A percentile compares a stretch with the other conserved stretches of the same genome.
Evolutionary conservation across 2,329 filamentous ascomycete species (phyloP).

Genomic region (Aspergillus ibericus): DNA sequence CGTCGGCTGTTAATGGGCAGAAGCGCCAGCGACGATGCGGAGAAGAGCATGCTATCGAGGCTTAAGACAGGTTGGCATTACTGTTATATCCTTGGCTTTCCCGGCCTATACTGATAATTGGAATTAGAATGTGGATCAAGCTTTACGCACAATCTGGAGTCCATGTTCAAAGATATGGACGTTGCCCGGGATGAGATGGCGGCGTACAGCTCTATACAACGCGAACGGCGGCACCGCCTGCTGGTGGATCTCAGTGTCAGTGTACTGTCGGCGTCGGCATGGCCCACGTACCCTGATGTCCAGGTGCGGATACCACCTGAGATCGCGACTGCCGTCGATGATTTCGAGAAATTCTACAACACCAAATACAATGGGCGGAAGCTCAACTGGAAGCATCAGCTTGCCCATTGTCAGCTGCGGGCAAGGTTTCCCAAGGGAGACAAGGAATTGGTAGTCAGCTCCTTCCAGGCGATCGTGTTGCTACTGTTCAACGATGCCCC

Average conservation of each 20-base stretch:
- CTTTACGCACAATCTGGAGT: slow-evolving; percentile 96
- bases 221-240: slow-evolving; percentile 58
- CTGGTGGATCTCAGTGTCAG: slow-evolving; percentile 77
- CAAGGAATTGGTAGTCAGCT: slow-evolving; percentile 88
- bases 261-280: slow-evolving; percentile 86
- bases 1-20: slow-evolving; percentile 85
- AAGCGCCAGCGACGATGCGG: slow-evolving; percentile 91
- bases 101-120: slow-evolving; percentile 2
- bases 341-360: slow-evolving; percentile 84
- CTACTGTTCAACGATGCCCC: slow-evolving; percentile 79
- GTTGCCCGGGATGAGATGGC: slow-evolving; percentile 88
- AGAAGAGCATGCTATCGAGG: slow-evolving; percentile 90
- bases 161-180: slow-evolving; percentile 99
- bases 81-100: background rate
- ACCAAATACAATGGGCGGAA: slow-evolving; percentile 84
- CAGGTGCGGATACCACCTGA: slow-evolving; percentile 72
- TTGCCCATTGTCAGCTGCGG: slow-evolving; percentile 86
- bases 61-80: slow-evolving; percentile 65
- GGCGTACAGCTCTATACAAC: slow-evolving; percentile 72
- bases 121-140: slow-evolving; percentile 76
- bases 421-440: slow-evolving; percentile 75
- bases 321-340: slow-evolving; percentile 72
- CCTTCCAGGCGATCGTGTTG: slow-evolving; percentile 88
- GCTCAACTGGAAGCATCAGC: slow-evolving; percentile 85
- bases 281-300: slow-evolving; percentile 86